Percentiles rank a stretch among this genome's conserved stretches.
phyloP scores from a whole-genome alignment of 176 grass and related monocot species.

The Eragrostis nindensis region DNA sequence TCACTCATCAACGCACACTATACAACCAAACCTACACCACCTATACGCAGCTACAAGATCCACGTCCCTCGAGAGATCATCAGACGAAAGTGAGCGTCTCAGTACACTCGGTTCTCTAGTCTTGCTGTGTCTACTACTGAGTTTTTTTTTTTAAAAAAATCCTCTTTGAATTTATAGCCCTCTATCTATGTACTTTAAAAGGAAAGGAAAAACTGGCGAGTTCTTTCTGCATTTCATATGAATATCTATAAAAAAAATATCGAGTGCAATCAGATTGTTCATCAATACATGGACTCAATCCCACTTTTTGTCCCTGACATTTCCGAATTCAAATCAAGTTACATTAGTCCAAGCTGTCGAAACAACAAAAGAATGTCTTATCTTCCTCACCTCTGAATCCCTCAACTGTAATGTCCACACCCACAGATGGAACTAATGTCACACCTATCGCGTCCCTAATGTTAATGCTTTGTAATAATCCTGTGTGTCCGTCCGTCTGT shows the following conservation, averaged over 20 bases:
- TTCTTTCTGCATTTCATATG: no score
- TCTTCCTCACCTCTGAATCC: not conserved
- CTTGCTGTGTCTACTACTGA: no score
- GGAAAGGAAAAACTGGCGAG: no score
- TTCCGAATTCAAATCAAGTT: not conserved
- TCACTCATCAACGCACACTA: no score
- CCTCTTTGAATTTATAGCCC: no score
- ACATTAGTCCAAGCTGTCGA: not conserved
- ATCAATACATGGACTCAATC: not conserved
- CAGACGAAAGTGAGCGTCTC: no score
- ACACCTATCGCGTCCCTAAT: not conserved
- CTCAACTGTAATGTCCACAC: not conserved
- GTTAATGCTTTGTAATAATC: not conserved
- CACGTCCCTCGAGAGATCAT: no score
- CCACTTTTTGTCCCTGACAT: not conserved
- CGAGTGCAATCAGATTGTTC: not conserved
- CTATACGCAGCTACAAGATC: no score
- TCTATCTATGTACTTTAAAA: no score
- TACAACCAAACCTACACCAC: no score
- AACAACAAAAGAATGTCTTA: not conserved
- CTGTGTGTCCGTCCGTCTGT: not conserved
- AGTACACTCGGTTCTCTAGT: no score
- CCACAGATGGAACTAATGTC: not conserved
- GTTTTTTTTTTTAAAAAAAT: no score
- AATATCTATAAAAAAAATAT: not conserved